Evolutionary conservation across 2,329 filamentous ascomycete species (phyloP), one percentile per base, ranked within the genome.

Genomic region (Didymella lethalis): DNA sequence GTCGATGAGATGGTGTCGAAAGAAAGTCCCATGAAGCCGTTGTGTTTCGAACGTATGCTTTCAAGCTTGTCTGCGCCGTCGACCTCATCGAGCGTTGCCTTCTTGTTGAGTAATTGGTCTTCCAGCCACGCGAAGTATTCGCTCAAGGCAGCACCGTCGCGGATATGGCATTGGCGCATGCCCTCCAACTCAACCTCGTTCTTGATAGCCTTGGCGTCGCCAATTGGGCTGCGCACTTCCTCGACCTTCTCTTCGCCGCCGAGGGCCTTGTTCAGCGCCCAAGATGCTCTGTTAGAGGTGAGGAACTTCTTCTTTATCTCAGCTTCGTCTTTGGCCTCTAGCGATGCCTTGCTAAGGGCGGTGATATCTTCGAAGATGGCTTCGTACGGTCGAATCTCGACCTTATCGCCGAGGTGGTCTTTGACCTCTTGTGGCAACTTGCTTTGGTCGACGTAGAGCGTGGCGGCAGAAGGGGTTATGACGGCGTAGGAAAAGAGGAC

Each of bases 71-170:
- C 92, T 16, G 93, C 93, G n/a, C 87, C 95, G 65, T 91, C 84
- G 2, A 97, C 92, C 75, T 99, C 95, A 71, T 98, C 93, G 7
- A 99, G 78, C 4, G 81, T 84, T 1, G 84, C 85, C 62, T 90
- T 90, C 75, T 94, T 89, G 65, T 84, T 86, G 58, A 91, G 75
- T 25, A 99, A 82, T 72, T 97, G 90, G 69, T 97, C 86, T 77
- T 99, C 95, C 3, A 99, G 85, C 95, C 95, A 99, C 12, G 95
- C 92, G 76, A 99, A 97, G 76, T 93, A 99, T 74, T 97, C 88
- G 55, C 88, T 93, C 61, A 98, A 79, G 2, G 95, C 94, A 46
- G 92, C 93, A 46, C 95, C 95, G 71, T 99, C 95, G 64, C 95
- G 88, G 66, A 98, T 87, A 74, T 99, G 95, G 74, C 95, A 98